A percentile compares a stretch with the other conserved stretches of the same genome.
Conservation (phyloP, 345 rosid species). For the Dipteronia sinensis region DNA sequence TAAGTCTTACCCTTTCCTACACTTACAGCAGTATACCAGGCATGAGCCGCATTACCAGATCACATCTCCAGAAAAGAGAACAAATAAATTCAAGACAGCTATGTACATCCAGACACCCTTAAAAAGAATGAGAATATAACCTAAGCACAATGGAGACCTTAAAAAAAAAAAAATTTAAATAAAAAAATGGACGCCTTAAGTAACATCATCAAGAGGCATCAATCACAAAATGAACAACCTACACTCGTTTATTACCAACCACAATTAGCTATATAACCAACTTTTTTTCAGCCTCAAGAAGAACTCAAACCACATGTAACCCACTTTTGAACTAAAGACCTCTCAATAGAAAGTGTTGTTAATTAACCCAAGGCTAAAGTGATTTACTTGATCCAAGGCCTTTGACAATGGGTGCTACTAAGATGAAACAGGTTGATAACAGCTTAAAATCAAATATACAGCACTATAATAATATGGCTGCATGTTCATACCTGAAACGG, state of each 20-base stretch:
- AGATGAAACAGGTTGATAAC: constrained; percentile 1
- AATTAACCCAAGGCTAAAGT: too few relatives aligned
- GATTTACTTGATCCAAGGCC: too few relatives aligned
- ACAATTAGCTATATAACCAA: background rate
- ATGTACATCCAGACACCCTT: background rate
- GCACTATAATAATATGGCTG: background rate
- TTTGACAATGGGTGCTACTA: background rate
- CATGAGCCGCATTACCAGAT: background rate
- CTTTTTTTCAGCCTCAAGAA: background rate
- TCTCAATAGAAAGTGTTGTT: background rate
- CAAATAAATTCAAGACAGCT: background rate
- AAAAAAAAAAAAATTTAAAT: too few relatives aligned
- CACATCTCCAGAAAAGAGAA: background rate
- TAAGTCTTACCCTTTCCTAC: background rate
- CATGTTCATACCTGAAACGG: constrained; percentile 70
- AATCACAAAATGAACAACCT: background rate
- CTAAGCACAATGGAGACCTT: background rate
- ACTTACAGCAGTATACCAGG: background rate
- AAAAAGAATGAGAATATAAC: background rate
- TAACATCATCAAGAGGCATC: background rate
- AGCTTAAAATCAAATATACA: background rate
- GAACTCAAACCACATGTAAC: background rate
- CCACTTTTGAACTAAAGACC: background rate
- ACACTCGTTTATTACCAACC: background rate
- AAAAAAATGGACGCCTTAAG: background rate